Conservation (phyloP, 2,329 filamentous ascomycete species). For the Ophiostoma angusticollis region DNA sequence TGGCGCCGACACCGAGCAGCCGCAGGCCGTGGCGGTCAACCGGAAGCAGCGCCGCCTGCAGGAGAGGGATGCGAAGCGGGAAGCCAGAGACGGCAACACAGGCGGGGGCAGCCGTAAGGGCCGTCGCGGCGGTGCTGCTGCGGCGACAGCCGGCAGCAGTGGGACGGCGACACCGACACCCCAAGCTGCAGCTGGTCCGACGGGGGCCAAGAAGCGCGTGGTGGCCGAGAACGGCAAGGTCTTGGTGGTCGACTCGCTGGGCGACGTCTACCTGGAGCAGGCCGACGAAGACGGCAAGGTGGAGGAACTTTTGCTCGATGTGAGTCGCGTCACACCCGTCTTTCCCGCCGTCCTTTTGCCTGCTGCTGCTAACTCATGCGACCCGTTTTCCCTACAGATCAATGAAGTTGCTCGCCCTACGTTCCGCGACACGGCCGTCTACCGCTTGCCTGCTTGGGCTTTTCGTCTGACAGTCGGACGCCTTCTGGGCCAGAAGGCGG, state of each 20-base stretch:
- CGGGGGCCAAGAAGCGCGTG: conserved; percentile 73
- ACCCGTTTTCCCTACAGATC: conserved; percentile 34
- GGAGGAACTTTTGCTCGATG: conserved; percentile 76
- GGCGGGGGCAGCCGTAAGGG: conserved; percentile 20
- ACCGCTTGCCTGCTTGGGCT: conserved; percentile 62
- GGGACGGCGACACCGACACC: conserved; percentile 15
- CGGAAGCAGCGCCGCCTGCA: conserved; percentile 78
- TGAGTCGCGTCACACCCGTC: conserved; percentile 33
- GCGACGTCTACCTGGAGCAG: conserved; percentile 92
- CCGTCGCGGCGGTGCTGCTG: conserved; percentile 22
- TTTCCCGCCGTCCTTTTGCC: neutral
- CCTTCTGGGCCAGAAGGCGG: conserved; percentile 27
- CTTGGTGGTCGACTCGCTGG: conserved; percentile 78
- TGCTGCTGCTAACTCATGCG: neutral
- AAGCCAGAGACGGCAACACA: conserved; percentile 42
- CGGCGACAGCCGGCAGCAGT: conserved; percentile 22
- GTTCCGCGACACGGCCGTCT: conserved; percentile 69
- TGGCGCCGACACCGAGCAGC: conserved; percentile 26
- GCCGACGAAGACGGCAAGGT: conserved; percentile 74
- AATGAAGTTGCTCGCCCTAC: conserved; percentile 69
- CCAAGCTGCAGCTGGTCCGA: conserved; percentile 37
- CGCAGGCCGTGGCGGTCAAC: conserved; percentile 51
- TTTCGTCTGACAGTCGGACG: conserved; percentile 47
- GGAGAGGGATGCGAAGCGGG: conserved; percentile 69
- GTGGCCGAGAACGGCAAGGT: conserved; percentile 92